Evolutionary conservation across 2,329 filamentous ascomycete genomes (phyloP).

Genomic region (Acrocalymma vagum): DNA sequence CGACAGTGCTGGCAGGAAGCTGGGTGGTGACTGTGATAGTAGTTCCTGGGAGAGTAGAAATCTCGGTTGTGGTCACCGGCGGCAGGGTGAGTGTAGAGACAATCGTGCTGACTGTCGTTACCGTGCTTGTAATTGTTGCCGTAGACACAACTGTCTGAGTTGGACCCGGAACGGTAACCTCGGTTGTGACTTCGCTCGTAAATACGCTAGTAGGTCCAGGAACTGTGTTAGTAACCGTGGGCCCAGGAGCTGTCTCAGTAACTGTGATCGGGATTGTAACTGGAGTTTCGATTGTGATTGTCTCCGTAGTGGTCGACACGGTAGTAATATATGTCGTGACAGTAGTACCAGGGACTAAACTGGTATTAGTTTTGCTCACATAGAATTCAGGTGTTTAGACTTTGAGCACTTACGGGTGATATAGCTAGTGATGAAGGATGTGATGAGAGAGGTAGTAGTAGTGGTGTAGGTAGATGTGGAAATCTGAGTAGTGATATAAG

Average conservation of each 20-base stretch:
- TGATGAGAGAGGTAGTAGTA: slow-evolving; percentile 24
- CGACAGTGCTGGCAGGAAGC: slow-evolving; percentile 32
- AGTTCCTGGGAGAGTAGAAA: slow-evolving; percentile 12
- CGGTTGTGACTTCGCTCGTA: slow-evolving; percentile 20
- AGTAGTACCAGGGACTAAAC: slow-evolving; percentile 12
- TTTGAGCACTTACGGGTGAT: slow-evolving; percentile 12
- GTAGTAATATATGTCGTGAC: slow-evolving; percentile 17
- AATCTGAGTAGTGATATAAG: slow-evolving; percentile 18
- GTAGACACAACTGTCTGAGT: slow-evolving; percentile 23
- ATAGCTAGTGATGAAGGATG: slow-evolving; percentile 25
- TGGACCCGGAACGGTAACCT: slow-evolving; percentile 25
- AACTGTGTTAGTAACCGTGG: slow-evolving; percentile 10
- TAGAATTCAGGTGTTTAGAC: neutral
- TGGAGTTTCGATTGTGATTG: slow-evolving; percentile 11
- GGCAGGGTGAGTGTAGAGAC: slow-evolving; percentile 21
- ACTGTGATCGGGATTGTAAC: slow-evolving; percentile 16
- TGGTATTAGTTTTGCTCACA: slow-evolving; percentile 4
- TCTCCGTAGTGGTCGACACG: slow-evolving; percentile 5
- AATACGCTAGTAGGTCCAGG: slow-evolving; percentile 6
- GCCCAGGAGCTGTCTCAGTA: slow-evolving; percentile 12
- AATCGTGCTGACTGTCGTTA: slow-evolving; percentile 20
- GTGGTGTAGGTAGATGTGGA: slow-evolving; percentile 21
- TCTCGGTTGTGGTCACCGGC: slow-evolving; percentile 5
- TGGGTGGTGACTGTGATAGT: slow-evolving; percentile 34
- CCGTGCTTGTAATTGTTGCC: slow-evolving; percentile 23